phyloP scores from a whole-genome alignment of 352 stramenopile species.

The Phytophthora multivora region DNA sequence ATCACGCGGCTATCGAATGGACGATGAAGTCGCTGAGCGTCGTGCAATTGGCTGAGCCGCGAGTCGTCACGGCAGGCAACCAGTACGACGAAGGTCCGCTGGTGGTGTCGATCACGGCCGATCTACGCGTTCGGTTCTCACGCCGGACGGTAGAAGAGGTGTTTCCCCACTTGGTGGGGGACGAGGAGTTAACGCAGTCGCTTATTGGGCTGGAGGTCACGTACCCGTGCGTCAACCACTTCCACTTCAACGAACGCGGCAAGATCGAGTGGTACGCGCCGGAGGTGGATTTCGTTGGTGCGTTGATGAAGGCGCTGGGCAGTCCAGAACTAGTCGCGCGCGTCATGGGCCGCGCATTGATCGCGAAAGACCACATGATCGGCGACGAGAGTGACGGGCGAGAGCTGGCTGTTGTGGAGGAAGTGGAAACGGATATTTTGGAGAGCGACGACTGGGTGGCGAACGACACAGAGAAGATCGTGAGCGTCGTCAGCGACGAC shows the following conservation, averaged over 20 bases:
- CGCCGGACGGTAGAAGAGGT: conserved; percentile 57
- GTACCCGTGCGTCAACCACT: conserved; percentile 51
- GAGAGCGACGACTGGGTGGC: background rate
- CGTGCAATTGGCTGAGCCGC: conserved; percentile 21
- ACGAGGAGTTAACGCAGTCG: conserved; percentile 38
- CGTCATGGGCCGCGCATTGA: conserved; percentile 42
- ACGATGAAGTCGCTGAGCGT: conserved; percentile 50
- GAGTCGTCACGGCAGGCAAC: conserved; percentile 22
- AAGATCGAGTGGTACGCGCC: conserved; percentile 51
- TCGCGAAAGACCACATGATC: conserved; percentile 56
- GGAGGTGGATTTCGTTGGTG: conserved; percentile 46
- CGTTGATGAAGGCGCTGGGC: conserved; percentile 33
- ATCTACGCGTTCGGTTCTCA: conserved; percentile 48
- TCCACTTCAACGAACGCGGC: conserved; percentile 47
- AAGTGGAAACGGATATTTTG: background rate
- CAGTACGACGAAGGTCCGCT: conserved; percentile 29
- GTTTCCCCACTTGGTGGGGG: conserved; percentile 47
- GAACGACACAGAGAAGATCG: background rate
- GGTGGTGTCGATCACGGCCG: conserved; percentile 33
- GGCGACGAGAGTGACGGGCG: conserved; percentile 34
- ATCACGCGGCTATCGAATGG: conserved; percentile 48
- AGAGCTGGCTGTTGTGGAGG: conserved; percentile 5
- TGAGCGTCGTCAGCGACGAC: background rate
- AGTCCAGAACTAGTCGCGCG: conserved; percentile 29
- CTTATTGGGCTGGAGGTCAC: conserved; percentile 51